Percentiles rank a stretch among this genome's conserved stretches.
Conservation (phyloP, 2,329 filamentous ascomycete genomes). For the Myrmaecium sp. region DNA sequence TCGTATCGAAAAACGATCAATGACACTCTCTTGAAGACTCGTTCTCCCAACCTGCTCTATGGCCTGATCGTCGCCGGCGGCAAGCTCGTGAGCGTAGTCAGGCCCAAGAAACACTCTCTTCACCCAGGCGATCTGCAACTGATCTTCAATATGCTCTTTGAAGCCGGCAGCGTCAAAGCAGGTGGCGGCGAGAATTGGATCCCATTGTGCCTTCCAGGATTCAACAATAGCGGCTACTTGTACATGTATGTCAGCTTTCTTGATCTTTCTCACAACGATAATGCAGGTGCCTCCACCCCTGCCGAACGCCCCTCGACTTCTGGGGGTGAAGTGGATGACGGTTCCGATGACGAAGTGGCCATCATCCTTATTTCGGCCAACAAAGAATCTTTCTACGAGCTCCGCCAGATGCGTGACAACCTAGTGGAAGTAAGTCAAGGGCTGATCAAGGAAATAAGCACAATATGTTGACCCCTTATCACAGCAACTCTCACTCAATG, state of each 20-base stretch:
- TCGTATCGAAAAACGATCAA: constrained; percentile 75
- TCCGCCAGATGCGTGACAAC: constrained; percentile 54
- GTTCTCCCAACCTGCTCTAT: constrained; percentile 67
- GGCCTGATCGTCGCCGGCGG: constrained; percentile 87
- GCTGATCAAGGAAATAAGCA: constrained; percentile 6
- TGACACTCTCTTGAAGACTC: constrained; percentile 64
- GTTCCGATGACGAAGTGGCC: constrained; percentile 70
- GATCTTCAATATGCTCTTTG: constrained; percentile 99
- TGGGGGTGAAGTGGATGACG: constrained; percentile 13
- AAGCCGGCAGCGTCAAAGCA: constrained; percentile 78
- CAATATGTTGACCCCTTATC: constrained; percentile 8
- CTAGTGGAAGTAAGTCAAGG: constrained; percentile 34
- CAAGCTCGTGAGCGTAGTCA: constrained; percentile 81
- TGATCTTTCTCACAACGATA: constrained; percentile 47
- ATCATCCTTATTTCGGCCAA: constrained; percentile 84
- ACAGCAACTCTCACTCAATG: constrained; percentile 57
- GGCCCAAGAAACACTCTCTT: constrained; percentile 84
- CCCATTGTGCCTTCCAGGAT: constrained; percentile 83
- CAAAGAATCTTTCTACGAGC: constrained; percentile 82
- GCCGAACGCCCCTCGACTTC: constrained; percentile 21
- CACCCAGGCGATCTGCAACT: constrained; percentile 91
- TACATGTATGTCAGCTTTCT: constrained; percentile 99
- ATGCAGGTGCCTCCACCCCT: constrained; percentile 26
- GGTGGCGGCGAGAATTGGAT: constrained; percentile 97
- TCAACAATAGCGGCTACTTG: constrained; percentile 90